Evolutionary conservation across 2,329 filamentous ascomycete genomes (phyloP).

Genomic region (Monosporascus sp.): DNA sequence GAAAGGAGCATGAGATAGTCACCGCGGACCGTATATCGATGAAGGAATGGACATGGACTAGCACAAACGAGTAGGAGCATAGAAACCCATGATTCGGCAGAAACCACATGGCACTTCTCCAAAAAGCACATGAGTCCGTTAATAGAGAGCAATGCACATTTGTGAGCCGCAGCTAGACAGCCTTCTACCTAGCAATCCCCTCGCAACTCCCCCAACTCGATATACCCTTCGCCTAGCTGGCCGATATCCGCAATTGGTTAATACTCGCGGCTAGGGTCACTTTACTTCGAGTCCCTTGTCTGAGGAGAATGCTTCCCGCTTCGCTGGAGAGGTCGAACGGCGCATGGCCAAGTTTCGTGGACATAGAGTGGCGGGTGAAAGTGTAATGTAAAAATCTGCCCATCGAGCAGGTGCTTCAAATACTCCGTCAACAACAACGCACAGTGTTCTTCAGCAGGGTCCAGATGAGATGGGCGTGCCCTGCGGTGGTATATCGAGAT

Average conservation of each 20-base stretch:
- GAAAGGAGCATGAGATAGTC: no score
- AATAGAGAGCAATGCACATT: not conserved
- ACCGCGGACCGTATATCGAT: no score
- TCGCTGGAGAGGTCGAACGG: not conserved
- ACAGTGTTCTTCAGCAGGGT: not conserved
- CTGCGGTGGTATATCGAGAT: not conserved
- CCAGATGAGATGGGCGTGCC: not conserved
- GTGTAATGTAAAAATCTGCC: not conserved
- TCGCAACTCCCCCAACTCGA: not conserved
- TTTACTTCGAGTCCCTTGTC: not conserved
- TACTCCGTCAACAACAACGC: not conserved
- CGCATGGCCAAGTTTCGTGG: not conserved
- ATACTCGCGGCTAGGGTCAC: not conserved
- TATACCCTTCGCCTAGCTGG: not conserved
- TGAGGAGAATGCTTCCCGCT: not conserved
- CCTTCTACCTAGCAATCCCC: not conserved
- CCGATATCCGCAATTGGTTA: not conserved
- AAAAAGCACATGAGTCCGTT: not conserved
- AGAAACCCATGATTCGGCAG: no score
- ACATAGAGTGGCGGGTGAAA: not conserved
- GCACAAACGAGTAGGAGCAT: no score
- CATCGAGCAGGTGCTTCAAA: not conserved
- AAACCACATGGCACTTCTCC: no score
- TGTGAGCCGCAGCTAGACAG: not conserved
- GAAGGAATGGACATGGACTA: no score